These are phyloP conservation scores for Colletotrichum falcatum DNA, from an alignment of 2,329 filamentous ascomycete genomes.

Conservation along the genomic window DNA sequence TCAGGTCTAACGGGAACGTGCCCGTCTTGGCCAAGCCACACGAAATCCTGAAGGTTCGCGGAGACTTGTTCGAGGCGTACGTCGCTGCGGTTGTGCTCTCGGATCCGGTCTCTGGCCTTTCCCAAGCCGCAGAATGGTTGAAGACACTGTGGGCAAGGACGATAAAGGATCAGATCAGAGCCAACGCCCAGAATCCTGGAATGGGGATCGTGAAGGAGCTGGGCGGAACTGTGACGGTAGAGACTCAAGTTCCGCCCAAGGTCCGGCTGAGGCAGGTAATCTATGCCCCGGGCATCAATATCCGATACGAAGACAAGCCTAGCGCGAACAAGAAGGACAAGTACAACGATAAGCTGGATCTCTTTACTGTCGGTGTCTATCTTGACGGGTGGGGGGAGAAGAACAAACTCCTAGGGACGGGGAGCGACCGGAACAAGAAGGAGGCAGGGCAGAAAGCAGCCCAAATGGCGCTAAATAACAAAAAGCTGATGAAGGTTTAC, in stretches of 20 bases:
- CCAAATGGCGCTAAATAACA: constrained; percentile 71
- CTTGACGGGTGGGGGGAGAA: constrained; percentile 77
- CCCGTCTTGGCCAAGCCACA: constrained; percentile 53
- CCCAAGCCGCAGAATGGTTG: constrained; percentile 76
- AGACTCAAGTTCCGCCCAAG: constrained; percentile 53
- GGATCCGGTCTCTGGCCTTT: constrained; percentile 71
- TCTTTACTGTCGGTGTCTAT: constrained; percentile 73
- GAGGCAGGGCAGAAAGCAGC: constrained; percentile 78
- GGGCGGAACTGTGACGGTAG: constrained; percentile 17
- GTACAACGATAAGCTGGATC: constrained; percentile 64
- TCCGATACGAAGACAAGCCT: constrained; percentile 71
- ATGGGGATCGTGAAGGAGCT: constrained; percentile 40
- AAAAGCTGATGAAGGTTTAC: constrained; percentile 69
- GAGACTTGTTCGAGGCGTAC: constrained; percentile 92
- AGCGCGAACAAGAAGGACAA: constrained; percentile 59
- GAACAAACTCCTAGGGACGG: constrained; percentile 70
- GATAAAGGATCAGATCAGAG: constrained; percentile 65
- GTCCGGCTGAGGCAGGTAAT: constrained; percentile 64
- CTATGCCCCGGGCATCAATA: constrained; percentile 65
- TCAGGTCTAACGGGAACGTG: constrained; percentile 46
- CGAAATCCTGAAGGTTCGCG: constrained; percentile 77
- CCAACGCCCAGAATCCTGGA: constrained; percentile 30
- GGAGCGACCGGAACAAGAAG: constrained; percentile 74
- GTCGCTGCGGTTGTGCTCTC: constrained; percentile 82
- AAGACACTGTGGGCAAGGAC: constrained; percentile 78